phyloP scores from a whole-genome alignment of 169 alveolate species.

The Plasmodium sp. region DNA sequence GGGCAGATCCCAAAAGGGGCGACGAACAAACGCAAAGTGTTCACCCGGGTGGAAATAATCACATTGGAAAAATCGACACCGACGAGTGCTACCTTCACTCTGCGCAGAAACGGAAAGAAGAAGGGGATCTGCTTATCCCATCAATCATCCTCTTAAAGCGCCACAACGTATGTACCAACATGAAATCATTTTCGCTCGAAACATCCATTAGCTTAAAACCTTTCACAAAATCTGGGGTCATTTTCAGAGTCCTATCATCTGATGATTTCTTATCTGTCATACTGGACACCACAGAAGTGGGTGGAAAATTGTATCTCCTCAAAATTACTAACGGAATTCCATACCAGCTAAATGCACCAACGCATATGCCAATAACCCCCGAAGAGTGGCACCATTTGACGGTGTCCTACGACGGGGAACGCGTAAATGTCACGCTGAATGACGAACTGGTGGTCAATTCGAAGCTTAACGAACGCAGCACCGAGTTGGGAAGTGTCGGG shows the following conservation, averaged over 20 bases:
- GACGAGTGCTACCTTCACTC: conserved; percentile 26
- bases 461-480: conserved; percentile 5
- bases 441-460: conserved; percentile 43
- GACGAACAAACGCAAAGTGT: neutral
- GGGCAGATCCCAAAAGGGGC: neutral
- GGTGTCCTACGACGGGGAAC: conserved; percentile 32
- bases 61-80: neutral
- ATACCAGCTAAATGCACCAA: conserved; percentile 58
- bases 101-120: conserved; percentile 5
- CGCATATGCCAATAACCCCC: conserved; percentile 51
- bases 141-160: conserved; percentile 55
- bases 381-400: conserved; percentile 47
- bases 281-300: conserved; percentile 27
- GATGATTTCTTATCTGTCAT: conserved; percentile 68
- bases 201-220: conserved; percentile 20
- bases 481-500: conserved; percentile 41
- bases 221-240: conserved; percentile 57
- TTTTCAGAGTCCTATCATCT: conserved; percentile 49
- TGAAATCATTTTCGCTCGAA: conserved; percentile 24
- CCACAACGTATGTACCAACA: conserved; percentile 37
- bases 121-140: conserved; percentile 27
- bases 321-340: conserved; percentile 73
- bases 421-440: conserved; percentile 14
- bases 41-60: neutral
- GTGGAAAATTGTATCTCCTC: conserved; percentile 63